Base-by-base conservation (phyloP, 768 basidiomycete genomes). In the Serendipita indica region DNA sequence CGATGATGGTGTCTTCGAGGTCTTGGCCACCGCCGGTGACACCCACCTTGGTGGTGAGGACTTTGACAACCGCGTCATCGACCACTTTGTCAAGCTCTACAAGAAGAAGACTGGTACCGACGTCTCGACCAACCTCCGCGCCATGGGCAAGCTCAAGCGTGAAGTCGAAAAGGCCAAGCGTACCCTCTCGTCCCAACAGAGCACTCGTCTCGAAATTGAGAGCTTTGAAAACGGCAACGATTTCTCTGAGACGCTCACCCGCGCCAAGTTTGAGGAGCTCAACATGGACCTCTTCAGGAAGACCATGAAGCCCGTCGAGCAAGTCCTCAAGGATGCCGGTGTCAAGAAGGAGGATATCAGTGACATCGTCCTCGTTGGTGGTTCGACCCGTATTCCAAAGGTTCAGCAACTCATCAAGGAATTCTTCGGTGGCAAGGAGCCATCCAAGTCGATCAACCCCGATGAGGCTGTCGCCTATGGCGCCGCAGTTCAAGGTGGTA, bases 391-490 rank as follows among this genome's bases (percentile, higher is more conserved):
- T 83, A 99, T 99, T 67, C 94, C 94, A 72, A 96, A 96, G 77
- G 91, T 99, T 63, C 93, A 97, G 68, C 89, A 96, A 67, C 89
- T 98, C 70, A 83, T 99, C 69, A 92, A 91, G 73, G 93, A 98
- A 70, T 97, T 81, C 79, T 99, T 98, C 72, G 84, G 80, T 64
- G 86, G 90, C 69, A 96, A 89, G 77, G 94, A 97, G 71, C 92
- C 92, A 57, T 93, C 93, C 62, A 93, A 91, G 79, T 87, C 89
- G 64, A 99, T 97, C 76, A 97, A 99, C 79, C 92, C 93, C 57
- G 94, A 99, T 71, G 94, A 99, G 76, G 94, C 94, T 62, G 94
- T 99, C 64, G 92, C 94, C 45, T 97, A 96, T 67, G 94, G 94
- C 79, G 94, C 94, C 63, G 94, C 94, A 58, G 90, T 98, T 64